Evolutionary conservation across 2,329 filamentous ascomycete genomes (phyloP), one percentile per base, ranked within the genome.

Genomic region (Plectosphaerella sp.): DNA sequence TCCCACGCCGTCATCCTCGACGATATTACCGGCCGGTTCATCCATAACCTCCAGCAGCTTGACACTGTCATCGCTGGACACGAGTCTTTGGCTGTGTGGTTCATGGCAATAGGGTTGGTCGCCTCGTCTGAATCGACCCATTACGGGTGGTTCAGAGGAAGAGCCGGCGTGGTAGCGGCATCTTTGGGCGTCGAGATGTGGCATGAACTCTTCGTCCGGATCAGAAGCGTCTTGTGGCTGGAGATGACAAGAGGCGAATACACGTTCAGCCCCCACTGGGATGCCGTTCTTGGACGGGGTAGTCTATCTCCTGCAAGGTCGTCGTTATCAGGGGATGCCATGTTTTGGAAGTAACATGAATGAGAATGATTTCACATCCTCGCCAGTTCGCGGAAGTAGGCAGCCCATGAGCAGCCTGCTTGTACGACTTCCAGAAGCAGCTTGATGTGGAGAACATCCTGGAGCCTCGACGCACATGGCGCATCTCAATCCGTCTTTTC

Each of bases 1-100:
- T 75, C 78, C 2, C 79, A 82, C 54, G 67, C 64, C 0, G 67
- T 64, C 10, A 64, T 80, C 11, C 53, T 68, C 4, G 65, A 67
- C 45, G 62, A 56, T 0, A 63, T 76, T 2, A 55, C 73, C 12
- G 25, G 52, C 2, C 64, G 59, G 18, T 61, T 77, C 14, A 64
- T 60, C 20, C 28, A 52, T 1, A 55, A 69, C 24, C 61, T 77
- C 5, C 54, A 61, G 12, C 14, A 18, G 0, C 33, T 65, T 1
- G 54, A 51, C 7, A 15, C 39, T 18, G 18, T 42, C 11, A 48
- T 33, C 41, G 63, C 8, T 52, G 59, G 22, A 47, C 45, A 49
- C 3, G 57, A 52, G 24, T 63, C 67, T 1, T 50, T 77, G 3
- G 59, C 63, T 35, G 50, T 75, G 3, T 79, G 77, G 76, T 47